Percentiles rank a stretch among this genome's conserved stretches.
phyloP scores from a whole-genome alignment of 2,329 filamentous ascomycete species.

The Stachybotrys elegans region DNA sequence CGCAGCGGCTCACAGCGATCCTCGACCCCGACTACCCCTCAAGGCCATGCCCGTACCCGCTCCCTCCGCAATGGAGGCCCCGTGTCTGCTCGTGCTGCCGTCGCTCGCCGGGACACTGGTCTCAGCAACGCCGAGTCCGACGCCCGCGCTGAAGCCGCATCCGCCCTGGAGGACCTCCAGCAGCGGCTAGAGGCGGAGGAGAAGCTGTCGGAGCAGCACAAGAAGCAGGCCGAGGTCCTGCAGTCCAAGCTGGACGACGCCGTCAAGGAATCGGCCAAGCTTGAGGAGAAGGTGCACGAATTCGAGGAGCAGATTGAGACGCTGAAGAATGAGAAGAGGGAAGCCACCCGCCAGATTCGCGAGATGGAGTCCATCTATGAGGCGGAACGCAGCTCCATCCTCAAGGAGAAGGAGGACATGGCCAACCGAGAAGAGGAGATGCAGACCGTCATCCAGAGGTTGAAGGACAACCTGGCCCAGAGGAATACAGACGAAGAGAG shows the following conservation, averaged over 20 bases:
- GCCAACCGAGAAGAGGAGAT: constrained; percentile 81
- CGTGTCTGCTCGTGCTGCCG: constrained; percentile 68
- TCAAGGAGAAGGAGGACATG: constrained; percentile 90
- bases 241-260: constrained; percentile 84
- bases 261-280: constrained; percentile 71
- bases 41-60: constrained; percentile 48
- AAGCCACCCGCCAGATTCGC: constrained; percentile 74
- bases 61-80: constrained; percentile 62
- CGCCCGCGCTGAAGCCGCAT: constrained; percentile 71
- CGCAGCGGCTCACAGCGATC: constrained; percentile 34
- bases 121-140: constrained; percentile 59
- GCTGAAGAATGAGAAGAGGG: constrained; percentile 79
- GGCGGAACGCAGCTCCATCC: constrained; percentile 77
- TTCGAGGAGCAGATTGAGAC: constrained; percentile 77
- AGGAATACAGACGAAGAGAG: constrained; percentile 59
- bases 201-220: constrained; percentile 67
- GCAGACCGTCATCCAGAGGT: constrained; percentile 80
- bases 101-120: constrained; percentile 50
- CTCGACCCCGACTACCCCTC: constrained; percentile 31
- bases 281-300: constrained; percentile 84
- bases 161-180: constrained; percentile 78
- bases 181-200: constrained; percentile 79
- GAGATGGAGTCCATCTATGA: constrained; percentile 94
- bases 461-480: constrained; percentile 85
- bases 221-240: constrained; percentile 79